Evolutionary conservation across 1,139 yeast species (phyloP).

Genomic region (Suhomyces atakaporum): DNA sequence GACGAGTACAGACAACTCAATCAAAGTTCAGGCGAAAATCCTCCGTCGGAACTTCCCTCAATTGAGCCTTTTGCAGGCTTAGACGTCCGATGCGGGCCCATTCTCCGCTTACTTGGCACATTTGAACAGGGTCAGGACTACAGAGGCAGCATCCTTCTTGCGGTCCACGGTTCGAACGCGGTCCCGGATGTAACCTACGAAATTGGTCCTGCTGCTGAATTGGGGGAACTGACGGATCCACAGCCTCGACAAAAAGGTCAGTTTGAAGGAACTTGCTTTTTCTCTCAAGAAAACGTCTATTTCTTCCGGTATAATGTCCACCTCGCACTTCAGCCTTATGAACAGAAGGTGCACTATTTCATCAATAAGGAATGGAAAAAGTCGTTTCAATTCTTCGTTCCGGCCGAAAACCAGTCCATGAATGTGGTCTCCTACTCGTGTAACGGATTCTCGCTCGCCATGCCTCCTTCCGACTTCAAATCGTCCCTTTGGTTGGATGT

Average conservation of each 20-base stretch:
- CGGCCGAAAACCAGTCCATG: conserved; percentile 63
- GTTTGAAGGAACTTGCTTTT: conserved; percentile 47
- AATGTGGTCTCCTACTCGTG: conserved; percentile 83
- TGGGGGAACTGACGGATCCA: too few relatives aligned
- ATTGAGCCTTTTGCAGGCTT: conserved; percentile 28
- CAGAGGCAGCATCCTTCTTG: conserved; percentile 66
- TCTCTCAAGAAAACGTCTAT: conserved; percentile 48
- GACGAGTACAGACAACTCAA: conserved; percentile 32
- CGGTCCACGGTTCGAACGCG: conserved; percentile 43
- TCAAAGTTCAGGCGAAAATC: conserved; percentile 23
- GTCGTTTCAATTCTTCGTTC: conserved; percentile 56
- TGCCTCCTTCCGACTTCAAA: conserved; percentile 64
- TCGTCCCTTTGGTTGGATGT: conserved; percentile 89
- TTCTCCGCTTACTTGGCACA: conserved; percentile 65
- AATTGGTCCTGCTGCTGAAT: conserved; percentile 37
- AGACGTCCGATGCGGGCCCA: conserved; percentile 74
- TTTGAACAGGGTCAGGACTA: conserved; percentile 53
- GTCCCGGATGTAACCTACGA: conserved; percentile 40
- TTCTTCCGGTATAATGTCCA: conserved; percentile 68
- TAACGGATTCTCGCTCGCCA: conserved; percentile 85
- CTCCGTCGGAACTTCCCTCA: conserved; percentile 31
- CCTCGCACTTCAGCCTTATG: conserved; percentile 46
- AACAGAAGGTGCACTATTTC: conserved; percentile 62
- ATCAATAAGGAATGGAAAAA: conserved; percentile 48
- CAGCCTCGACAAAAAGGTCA: too few relatives aligned